Percentiles rank a stretch among this genome's conserved stretches.
Conservation (phyloP, 345 rosid genomes). For the Gossypium raimondii region DNA sequence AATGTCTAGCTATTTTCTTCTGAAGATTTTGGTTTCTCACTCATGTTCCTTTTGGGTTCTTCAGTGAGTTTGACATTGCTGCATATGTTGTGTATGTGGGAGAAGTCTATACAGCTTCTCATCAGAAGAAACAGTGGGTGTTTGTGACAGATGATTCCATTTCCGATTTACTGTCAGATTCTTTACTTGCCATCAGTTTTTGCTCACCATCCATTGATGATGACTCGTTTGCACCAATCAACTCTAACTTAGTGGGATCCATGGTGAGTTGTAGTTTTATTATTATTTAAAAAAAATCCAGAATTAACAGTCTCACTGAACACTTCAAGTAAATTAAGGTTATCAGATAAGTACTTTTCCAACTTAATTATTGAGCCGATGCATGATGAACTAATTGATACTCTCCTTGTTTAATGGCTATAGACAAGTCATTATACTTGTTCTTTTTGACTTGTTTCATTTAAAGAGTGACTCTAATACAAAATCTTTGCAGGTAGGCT, state of each 20-base stretch:
- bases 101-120: conserved; percentile 47
- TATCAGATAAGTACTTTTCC: neutral
- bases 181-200: conserved; percentile 82
- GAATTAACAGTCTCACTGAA: neutral
- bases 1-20: neutral
- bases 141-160: conserved; percentile 76
- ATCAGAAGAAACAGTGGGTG: conserved; percentile 82
- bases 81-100: conserved; percentile 73
- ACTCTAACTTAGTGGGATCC: conserved; percentile 75
- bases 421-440: neutral
- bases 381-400: neutral
- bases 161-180: conserved; percentile 34
- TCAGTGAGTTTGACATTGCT: conserved; percentile 85
- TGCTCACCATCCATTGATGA: conserved; percentile 48
- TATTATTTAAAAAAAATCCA: neutral
- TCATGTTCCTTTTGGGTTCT: neutral
- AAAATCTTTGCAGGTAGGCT: conserved; percentile 61
- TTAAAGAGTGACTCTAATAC: neutral
- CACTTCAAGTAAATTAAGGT: neutral
- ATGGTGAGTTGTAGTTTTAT: conserved; percentile 40
- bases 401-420: neutral
- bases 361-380: neutral
- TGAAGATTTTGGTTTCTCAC: neutral
- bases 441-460: neutral
- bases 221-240: conserved; percentile 44